phyloP scores from a whole-genome alignment of 495 filamentous ascomycete genomes.

The Tuber umbilicatum region DNA sequence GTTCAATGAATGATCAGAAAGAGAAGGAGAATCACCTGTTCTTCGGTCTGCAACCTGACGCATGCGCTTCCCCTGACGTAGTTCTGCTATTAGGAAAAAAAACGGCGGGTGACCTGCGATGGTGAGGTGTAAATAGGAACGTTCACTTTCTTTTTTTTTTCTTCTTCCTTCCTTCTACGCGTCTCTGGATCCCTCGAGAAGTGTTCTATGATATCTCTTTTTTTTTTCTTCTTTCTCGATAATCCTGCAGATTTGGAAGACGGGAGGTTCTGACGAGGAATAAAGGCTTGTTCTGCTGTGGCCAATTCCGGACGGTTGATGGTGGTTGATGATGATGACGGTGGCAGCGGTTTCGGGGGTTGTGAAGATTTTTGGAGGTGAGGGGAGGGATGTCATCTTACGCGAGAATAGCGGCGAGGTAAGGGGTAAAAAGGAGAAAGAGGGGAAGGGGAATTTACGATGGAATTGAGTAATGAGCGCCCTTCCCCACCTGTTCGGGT shows the following conservation, averaged over 20 bases:
- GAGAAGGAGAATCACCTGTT: not conserved
- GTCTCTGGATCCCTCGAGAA: not conserved
- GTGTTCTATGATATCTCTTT: not conserved
- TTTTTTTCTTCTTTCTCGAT: not conserved
- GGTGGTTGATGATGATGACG: not conserved
- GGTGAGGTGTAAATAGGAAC: not conserved
- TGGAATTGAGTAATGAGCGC: not conserved
- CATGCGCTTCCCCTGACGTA: not conserved
- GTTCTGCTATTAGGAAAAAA: not conserved
- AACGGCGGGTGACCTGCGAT: not conserved
- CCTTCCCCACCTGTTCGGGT: not conserved
- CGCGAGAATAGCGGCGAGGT: not conserved
- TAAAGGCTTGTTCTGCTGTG: not conserved
- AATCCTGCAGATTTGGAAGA: not conserved
- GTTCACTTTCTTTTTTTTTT: not conserved
- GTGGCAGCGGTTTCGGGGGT: not conserved
- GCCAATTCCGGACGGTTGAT: conserved; percentile 1
- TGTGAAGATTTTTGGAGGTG: not conserved
- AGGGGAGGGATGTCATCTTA: not conserved
- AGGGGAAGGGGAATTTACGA: not conserved
- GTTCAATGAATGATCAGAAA: not conserved
- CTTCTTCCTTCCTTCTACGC: not conserved
- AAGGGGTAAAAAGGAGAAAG: not conserved
- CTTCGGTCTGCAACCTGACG: not conserved
- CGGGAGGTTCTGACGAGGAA: not conserved